These are phyloP conservation scores for Penicillium tannophilum DNA, from an alignment of 495 filamentous ascomycete species.

Conservation along the genomic window DNA sequence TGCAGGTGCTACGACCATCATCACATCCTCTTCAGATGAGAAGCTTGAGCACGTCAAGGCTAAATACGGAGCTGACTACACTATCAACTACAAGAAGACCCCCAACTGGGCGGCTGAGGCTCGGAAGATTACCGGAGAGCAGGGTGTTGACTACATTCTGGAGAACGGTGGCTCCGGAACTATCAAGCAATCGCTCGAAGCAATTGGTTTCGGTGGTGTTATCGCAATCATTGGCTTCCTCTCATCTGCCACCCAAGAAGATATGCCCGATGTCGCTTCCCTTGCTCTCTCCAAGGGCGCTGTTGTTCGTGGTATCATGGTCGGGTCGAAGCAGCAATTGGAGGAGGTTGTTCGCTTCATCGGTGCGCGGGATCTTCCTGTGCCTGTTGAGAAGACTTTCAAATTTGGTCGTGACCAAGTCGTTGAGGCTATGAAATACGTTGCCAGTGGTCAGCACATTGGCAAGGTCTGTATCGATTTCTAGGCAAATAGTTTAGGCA, in stretches of 20 bases:
- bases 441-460: neutral
- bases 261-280: no score
- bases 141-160: conserved; percentile 21
- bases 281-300: no score
- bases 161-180: conserved; percentile 14
- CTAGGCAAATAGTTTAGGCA: no score
- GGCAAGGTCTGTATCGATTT: no score
- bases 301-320: neutral
- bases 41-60: conserved; percentile 25
- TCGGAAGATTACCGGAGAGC: conserved; percentile 29
- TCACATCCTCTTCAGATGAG: conserved; percentile 32
- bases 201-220: conserved; percentile 19
- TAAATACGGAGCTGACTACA: conserved; percentile 22
- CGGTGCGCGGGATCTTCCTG: neutral
- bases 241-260: no score
- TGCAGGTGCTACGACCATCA: conserved; percentile 30
- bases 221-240: conserved; percentile 26
- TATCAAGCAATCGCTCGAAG: conserved; percentile 18
- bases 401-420: neutral
- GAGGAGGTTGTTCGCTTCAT: neutral
- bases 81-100: conserved; percentile 35
- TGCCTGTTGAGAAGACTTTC: neutral
- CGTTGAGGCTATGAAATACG: neutral
- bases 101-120: conserved; percentile 35
- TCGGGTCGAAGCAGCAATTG: neutral